Base-by-base conservation (phyloP, 352 stramenopile genomes). In the Peronospora farinosa region DNA sequence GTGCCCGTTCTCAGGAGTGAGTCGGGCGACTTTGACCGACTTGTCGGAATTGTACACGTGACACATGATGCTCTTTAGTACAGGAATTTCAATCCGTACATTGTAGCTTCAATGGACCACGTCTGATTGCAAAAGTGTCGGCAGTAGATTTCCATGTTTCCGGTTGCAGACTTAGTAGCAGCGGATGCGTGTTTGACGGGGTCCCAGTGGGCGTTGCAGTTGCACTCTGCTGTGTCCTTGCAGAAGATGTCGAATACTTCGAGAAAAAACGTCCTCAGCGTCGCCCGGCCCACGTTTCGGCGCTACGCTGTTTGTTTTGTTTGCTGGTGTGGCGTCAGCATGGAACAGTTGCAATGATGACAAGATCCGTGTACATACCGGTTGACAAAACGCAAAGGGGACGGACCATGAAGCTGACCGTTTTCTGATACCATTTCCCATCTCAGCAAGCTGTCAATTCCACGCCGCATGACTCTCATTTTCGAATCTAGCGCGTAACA, bases 381-480 rank as follows among this genome's bases (percentile, higher is more conserved):
- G 8, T 32, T 3, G 28, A 12, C 28, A 32, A 32, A 32, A 12
- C 28, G 28, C 28, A 7, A 32, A 32, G 10, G 7, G 28, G 52
- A 54, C 54, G 27, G 47, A 63, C 55, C 37, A 50, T 36, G 21
- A 16, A 16, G 32, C 23, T 61, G 57, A 52, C 52, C 57, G 57
- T 32, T 31, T 65, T 65, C 57, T 64, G 50, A 53, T 32, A 60
- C n/a, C 31, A 5, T 53, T 51, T 43, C 38, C 57, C 45, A 61
- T 64, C 57, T 65, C 57, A 65, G 51, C 51, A 51, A 57, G 35
- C 32, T 42, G 49, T 47, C 50, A 60, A 54, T 27, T 16, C 10
- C 31, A 36, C 19, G 27, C n/a, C 8, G 13, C 40, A 15, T 11
- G 11, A 42, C 53, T 27, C 32, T 19, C 57, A 65, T 54, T 65